Conservation (phyloP, 2,329 filamentous ascomycete species). For the Atkinsonella texensis region DNA sequence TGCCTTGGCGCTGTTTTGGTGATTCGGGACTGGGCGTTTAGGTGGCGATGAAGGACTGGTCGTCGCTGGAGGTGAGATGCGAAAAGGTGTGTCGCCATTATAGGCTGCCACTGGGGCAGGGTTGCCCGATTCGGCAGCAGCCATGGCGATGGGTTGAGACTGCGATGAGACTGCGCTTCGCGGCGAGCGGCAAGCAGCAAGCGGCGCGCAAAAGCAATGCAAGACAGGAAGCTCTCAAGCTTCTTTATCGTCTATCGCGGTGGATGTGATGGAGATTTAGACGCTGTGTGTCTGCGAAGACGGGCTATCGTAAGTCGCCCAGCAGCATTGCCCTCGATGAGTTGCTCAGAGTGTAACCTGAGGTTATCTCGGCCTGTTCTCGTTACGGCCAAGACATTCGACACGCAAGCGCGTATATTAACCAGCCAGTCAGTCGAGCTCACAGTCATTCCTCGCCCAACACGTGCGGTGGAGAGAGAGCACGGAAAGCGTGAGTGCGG, state of each 20-base stretch:
- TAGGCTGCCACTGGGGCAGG: background rate
- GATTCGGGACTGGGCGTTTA: slow-evolving; percentile 5
- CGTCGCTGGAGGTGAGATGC: slow-evolving; percentile 4
- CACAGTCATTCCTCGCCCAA: background rate
- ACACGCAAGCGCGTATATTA: slow-evolving; percentile 5
- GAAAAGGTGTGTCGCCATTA: background rate
- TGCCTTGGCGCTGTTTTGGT: background rate
- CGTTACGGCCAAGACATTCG: slow-evolving; percentile 11
- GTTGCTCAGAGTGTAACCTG: background rate
- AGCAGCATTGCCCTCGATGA: background rate
- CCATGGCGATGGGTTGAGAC: background rate
- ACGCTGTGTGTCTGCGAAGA: background rate
- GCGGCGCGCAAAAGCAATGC: background rate
- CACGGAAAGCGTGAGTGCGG: background rate
- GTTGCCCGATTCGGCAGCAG: background rate
- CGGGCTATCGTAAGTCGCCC: background rate
- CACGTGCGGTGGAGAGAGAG: background rate
- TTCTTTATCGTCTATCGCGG: background rate
- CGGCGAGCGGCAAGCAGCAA: background rate
- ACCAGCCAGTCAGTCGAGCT: background rate
- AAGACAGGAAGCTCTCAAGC: background rate
- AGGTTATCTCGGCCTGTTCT: slow-evolving; percentile 10
- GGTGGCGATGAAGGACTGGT: slow-evolving; percentile 6
- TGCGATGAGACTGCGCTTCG: slow-evolving; percentile 1
- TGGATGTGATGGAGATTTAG: background rate